Evolutionary conservation across 305 asterid species (phyloP).

Genomic region (Caryopteris hybrid): DNA sequence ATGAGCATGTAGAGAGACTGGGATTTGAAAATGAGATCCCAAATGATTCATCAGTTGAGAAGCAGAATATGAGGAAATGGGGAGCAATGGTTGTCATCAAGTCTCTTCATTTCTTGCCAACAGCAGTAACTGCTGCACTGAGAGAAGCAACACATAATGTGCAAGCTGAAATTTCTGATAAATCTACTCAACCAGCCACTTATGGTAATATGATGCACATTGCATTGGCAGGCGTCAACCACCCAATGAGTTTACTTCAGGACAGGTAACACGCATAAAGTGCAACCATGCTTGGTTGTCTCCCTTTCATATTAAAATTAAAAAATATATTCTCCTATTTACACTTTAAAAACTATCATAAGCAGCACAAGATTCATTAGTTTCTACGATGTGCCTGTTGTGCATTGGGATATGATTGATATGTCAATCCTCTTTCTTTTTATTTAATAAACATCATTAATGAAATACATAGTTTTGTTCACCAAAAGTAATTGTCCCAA

Average conservation of each 20-base stretch:
- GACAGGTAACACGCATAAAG: constrained; percentile 63
- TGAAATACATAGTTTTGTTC: neutral
- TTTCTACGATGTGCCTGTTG: neutral
- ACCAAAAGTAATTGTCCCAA: neutral
- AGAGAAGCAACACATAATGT: constrained; percentile 68
- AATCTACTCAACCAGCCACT: constrained; percentile 30
- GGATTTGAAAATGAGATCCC: constrained; percentile 31
- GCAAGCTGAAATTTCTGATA: constrained; percentile 31
- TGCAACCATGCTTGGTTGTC: neutral
- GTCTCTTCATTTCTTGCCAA: constrained; percentile 87
- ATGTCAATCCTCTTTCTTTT: neutral
- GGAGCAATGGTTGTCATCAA: constrained; percentile 96
- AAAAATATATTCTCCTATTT: neutral
- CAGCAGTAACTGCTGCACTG: constrained; percentile 71
- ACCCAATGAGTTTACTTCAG: constrained; percentile 95
- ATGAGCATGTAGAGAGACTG: constrained; percentile 67
- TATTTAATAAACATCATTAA: neutral
- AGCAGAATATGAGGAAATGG: constrained; percentile 70
- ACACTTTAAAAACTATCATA: neutral
- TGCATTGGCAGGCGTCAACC: constrained; percentile 91
- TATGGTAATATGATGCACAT: constrained; percentile 92
- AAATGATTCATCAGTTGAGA: constrained; percentile 41
- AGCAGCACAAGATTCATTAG: neutral
- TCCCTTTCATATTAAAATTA: neutral
- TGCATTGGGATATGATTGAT: neutral